Conservation (phyloP, 176 grass and related monocot genomes). For the Cenchrus americanus region DNA sequence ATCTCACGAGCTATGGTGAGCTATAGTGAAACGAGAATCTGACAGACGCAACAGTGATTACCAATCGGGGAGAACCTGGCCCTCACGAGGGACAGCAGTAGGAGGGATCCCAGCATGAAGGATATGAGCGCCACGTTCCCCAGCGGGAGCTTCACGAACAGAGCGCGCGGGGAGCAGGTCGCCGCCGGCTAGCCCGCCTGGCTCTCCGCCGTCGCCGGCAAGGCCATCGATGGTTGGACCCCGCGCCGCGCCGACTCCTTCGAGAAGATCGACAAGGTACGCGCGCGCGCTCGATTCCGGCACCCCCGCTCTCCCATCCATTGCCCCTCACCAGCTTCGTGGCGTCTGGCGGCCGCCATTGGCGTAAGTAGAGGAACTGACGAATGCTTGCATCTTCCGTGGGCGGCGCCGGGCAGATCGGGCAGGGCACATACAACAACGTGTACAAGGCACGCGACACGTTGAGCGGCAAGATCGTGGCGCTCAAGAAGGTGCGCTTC, state of each 20-base stretch:
- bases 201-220: slow-evolving; percentile 75
- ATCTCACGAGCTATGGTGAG: neutral
- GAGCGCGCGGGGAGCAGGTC: slow-evolving; percentile 71
- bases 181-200: slow-evolving; percentile 80
- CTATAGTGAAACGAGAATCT: neutral
- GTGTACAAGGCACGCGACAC: slow-evolving; percentile 86
- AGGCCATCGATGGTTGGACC: slow-evolving; percentile 74
- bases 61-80: slow-evolving; percentile 61
- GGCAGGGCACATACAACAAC: slow-evolving; percentile 87
- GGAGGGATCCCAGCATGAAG: slow-evolving; percentile 68
- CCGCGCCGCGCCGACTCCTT: slow-evolving; percentile 77
- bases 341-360: slow-evolving; percentile 36
- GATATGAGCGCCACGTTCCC: slow-evolving; percentile 63
- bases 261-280: slow-evolving; percentile 95
- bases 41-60: neutral
- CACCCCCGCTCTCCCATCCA: neutral
- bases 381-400: slow-evolving; percentile 33
- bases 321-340: neutral
- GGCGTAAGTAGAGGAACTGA: slow-evolving; percentile 25
- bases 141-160: slow-evolving; percentile 67
- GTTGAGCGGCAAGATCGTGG: slow-evolving; percentile 72
- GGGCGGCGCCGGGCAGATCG: slow-evolving; percentile 50
- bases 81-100: slow-evolving; percentile 63
- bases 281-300: neutral
- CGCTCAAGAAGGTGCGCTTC: slow-evolving; percentile 86